A percentile compares a stretch with the other conserved stretches of the same genome.
phyloP scores from a whole-genome alignment of 1,284 basidiomycete species.

The Moesziomyces sp. region DNA sequence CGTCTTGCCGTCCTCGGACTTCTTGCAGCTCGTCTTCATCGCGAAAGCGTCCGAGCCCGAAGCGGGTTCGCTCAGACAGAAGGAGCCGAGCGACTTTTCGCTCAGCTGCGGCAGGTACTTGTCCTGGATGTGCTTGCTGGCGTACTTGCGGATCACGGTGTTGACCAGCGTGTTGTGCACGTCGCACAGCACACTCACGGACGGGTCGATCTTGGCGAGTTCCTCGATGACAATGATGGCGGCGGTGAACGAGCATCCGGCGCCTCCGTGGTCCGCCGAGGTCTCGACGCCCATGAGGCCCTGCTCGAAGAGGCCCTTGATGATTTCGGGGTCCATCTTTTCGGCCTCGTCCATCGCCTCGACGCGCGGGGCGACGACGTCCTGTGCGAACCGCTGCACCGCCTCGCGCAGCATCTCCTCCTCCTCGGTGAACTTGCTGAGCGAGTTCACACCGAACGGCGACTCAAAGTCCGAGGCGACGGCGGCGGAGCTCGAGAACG shows the following conservation, averaged over 20 bases:
- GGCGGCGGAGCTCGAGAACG: slow-evolving; percentile 43
- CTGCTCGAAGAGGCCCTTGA: slow-evolving; percentile 92
- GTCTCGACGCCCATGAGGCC: slow-evolving; percentile 99
- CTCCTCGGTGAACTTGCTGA: slow-evolving; percentile 63
- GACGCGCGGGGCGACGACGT: slow-evolving; percentile 89
- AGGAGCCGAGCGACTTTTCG: slow-evolving; percentile 86
- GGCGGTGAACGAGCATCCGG: slow-evolving; percentile 90
- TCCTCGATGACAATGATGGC: slow-evolving; percentile 98
- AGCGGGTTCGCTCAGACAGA: slow-evolving; percentile 91
- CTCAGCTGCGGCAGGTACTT: slow-evolving; percentile 89
- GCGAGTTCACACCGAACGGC: slow-evolving; percentile 66
- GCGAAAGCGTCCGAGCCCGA: slow-evolving; percentile 98
- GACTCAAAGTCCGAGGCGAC: slow-evolving; percentile 57
- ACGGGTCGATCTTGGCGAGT: slow-evolving; percentile 93
- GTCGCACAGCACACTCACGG: slow-evolving; percentile 94
- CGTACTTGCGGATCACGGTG: slow-evolving; percentile 90
- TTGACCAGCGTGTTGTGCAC: slow-evolving; percentile 89
- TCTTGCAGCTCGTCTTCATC: slow-evolving; percentile 89
- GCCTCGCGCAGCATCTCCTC: slow-evolving; percentile 67
- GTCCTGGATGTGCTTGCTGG: slow-evolving; percentile 82
- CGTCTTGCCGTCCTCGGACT: slow-evolving; percentile 75
- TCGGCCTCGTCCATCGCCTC: slow-evolving; percentile 98
- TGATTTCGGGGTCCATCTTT: slow-evolving; percentile 87
- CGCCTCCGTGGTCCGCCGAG: slow-evolving; percentile 81
- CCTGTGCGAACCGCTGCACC: slow-evolving; percentile 77